Conservation (phyloP, 2,329 filamentous ascomycete genomes). For the Beauveria varroae region DNA sequence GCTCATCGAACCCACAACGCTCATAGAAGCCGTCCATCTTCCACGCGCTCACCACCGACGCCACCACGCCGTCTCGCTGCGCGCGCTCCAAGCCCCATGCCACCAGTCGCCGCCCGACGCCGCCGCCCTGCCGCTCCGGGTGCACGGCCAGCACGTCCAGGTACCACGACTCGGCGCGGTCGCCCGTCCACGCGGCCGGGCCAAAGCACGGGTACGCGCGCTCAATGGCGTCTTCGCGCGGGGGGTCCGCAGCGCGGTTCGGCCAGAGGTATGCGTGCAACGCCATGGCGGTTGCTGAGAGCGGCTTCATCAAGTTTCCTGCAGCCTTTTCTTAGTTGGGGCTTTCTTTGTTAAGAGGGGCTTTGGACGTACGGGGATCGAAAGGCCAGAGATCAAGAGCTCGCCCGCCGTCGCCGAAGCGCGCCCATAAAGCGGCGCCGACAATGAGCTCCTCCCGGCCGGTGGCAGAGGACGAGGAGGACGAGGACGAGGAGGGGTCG, state of each 20-base stretch:
- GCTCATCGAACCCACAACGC: conserved; percentile 7
- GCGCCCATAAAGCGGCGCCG: conserved; percentile 20
- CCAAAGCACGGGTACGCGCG: conserved; percentile 16
- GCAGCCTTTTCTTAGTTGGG: background rate
- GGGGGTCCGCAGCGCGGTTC: conserved; percentile 18
- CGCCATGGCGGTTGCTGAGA: conserved; percentile 11
- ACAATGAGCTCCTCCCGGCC: conserved; percentile 13
- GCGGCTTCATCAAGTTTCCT: conserved; percentile 16
- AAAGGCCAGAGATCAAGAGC: conserved; percentile 13
- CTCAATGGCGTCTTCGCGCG: conserved; percentile 16
- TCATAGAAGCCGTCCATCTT: conserved; percentile 33
- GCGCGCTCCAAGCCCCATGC: conserved; percentile 33
- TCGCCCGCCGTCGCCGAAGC: conserved; percentile 15
- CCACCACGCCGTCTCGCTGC: conserved; percentile 26
- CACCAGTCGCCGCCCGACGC: conserved; percentile 30
- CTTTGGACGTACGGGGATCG: conserved; percentile 15
- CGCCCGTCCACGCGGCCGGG: conserved; percentile 21
- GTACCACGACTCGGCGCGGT: conserved; percentile 28
- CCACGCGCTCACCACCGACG: conserved; percentile 30
- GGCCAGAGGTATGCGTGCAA: conserved; percentile 14
- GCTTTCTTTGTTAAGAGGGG: no score
- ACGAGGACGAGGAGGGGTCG: background rate
- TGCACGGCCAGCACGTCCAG: conserved; percentile 30
- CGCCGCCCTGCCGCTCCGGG: conserved; percentile 30
- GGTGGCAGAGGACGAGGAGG: no score